Evolutionary conservation across 352 stramenopile species (phyloP).

Genomic region (Globisporangium middletonii): DNA sequence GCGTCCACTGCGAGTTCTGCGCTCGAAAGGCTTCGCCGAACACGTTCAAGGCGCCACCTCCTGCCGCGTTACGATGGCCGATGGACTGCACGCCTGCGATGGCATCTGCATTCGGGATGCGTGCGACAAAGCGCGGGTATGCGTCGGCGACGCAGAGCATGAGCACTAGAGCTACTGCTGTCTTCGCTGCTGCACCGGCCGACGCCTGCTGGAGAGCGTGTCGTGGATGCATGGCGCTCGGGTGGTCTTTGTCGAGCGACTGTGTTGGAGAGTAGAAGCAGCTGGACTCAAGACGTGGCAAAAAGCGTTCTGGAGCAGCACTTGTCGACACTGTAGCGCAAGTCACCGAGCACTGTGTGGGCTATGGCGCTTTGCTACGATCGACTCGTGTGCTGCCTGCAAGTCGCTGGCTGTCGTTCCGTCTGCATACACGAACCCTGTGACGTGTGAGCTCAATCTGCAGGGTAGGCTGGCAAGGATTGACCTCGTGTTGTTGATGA

Average conservation of each 20-base stretch:
- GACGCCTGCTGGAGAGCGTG: background rate
- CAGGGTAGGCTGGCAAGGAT: too few species aligned
- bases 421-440: background rate
- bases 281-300: too few species aligned
- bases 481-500: too few species aligned
- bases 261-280: too few species aligned
- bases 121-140: slow-evolving; percentile 41
- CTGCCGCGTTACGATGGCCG: slow-evolving; percentile 39
- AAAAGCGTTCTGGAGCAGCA: too few species aligned
- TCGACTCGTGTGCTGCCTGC: background rate
- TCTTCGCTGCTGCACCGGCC: background rate
- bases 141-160: slow-evolving; percentile 6
- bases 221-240: background rate
- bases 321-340: background rate
- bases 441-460: slow-evolving; percentile 1
- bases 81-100: slow-evolving; percentile 46
- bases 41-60: slow-evolving; percentile 46
- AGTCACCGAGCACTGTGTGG: background rate
- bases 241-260: background rate
- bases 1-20: slow-evolving; percentile 39
- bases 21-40: slow-evolving; percentile 59
- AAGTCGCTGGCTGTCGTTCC: background rate
- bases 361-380: background rate
- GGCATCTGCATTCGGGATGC: slow-evolving; percentile 48
- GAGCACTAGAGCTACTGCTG: background rate